Evolutionary conservation across 345 rosid species (phyloP).

Genomic region (Salix dunnii): DNA sequence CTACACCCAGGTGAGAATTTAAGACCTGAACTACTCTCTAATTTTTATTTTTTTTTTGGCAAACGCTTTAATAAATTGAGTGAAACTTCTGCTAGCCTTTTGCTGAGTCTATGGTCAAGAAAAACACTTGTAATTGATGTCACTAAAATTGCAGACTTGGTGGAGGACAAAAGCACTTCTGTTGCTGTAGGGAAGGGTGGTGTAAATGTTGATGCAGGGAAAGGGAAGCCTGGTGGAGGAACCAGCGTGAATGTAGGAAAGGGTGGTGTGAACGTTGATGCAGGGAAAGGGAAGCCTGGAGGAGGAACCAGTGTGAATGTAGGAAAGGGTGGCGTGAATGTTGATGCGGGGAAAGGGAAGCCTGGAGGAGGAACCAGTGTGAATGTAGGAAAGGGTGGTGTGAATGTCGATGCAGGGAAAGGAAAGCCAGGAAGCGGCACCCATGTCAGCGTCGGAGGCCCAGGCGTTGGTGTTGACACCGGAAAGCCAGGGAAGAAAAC

Average conservation of each 20-base stretch:
- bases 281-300: slow-evolving; percentile 50
- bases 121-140: background rate
- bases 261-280: slow-evolving; percentile 59
- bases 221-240: slow-evolving; percentile 50
- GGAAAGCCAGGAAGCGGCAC: slow-evolving; percentile 50
- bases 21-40: background rate
- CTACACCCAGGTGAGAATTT: slow-evolving; percentile 38
- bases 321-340: slow-evolving; percentile 33
- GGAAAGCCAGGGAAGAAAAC: slow-evolving; percentile 53
- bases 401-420: slow-evolving; percentile 51
- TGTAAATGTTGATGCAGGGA: slow-evolving; percentile 19
- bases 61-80: background rate
- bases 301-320: slow-evolving; percentile 48
- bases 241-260: too few species aligned
- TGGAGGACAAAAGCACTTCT: slow-evolving; percentile 51
- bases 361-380: slow-evolving; percentile 51
- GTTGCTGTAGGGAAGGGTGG: slow-evolving; percentile 38
- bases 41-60: background rate
- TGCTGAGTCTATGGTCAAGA: background rate
- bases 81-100: background rate
- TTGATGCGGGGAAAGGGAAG: slow-evolving; percentile 43
- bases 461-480: slow-evolving; percentile 42
- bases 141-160: slow-evolving; percentile 38
- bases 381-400: slow-evolving; percentile 79
- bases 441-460: slow-evolving; percentile 41